Base-by-base conservation (phyloP, 108 stramenopile species). In the Cyclostephanos tholiformis region DNA sequence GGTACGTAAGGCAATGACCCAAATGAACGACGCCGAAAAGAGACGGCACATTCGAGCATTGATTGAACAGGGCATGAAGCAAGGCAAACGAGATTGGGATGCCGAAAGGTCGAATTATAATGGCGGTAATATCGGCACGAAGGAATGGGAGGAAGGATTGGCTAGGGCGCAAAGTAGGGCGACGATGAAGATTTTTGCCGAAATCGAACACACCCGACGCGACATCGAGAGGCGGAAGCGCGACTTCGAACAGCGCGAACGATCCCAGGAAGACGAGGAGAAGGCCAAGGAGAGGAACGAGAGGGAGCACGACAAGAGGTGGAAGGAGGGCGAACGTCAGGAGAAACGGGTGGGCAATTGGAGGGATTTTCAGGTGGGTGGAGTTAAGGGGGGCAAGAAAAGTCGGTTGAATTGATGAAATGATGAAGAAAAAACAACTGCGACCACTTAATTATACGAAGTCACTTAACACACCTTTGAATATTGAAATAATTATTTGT, bases 301-400 rank as follows among this genome's bases (percentile, higher is more conserved):
- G 22, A 75, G 85, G 49, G 82, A 90, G 26, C 88, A 89, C 77
- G 87, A 95, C 61, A 88, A 89, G 67, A 62, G 78, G 26, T 95
- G 94, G 94, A 89, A 80, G 63, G 80, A 92, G 36, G 86, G 77
- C 26, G 82, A 84, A 32, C 80, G 94, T 4, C 89, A 91, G 2
- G 91, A 92, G 60, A 95, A 92, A 58, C 82, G 94, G 4, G 76
- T 95, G 55, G 91, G 94, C n/a, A 95, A 91, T 85, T 95, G 94
- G 94, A 73, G 94, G 55, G 86, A 92, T 55, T 95, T 95, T 82
- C 72, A 80, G 50, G 67, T 27, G n/a, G 77, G 64, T 14, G 50
- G 69, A 12, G 68, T 64, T 26, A 77, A 65, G 64, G 41, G 51
- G 4, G 16, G 16, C 19, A 60, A 60, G 57, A 60, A 60, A 39